A percentile compares a stretch with the other conserved stretches of the same genome.
Evolutionary conservation across 2,329 filamentous ascomycete species (phyloP).

Genomic region (Penicillium sp.): DNA sequence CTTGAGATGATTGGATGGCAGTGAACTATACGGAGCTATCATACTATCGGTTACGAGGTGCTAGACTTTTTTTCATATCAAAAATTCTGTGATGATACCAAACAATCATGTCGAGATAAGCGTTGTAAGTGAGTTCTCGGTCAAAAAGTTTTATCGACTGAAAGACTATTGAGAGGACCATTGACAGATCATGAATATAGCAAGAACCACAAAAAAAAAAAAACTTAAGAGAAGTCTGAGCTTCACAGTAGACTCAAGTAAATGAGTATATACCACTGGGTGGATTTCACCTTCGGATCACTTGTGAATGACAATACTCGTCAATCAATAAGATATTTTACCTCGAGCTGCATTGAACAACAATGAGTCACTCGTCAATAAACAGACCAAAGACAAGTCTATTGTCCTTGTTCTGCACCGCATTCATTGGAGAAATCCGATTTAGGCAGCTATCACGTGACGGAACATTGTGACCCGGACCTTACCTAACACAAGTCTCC

Average conservation of each 20-base stretch:
- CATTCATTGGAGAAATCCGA: slow-evolving; percentile 5
- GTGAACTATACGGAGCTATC: neutral
- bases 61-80: neutral
- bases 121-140: neutral
- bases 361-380: neutral
- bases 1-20: neutral
- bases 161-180: no score
- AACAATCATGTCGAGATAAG: neutral
- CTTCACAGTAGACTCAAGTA: neutral
- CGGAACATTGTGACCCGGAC: slow-evolving; percentile 18
- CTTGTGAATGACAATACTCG: neutral
- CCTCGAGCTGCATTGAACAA: neutral
- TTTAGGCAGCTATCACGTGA: slow-evolving; percentile 26
- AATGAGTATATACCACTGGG: neutral
- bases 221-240: neutral
- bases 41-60: neutral
- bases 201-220: no score
- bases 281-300: neutral
- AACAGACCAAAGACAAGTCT: neutral
- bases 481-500: slow-evolving; percentile 21
- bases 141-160: neutral
- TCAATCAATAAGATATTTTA: neutral
- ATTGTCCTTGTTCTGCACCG: neutral
- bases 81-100: neutral
- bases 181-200: no score